A percentile compares a stretch with the other conserved stretches of the same genome.
phyloP scores from a whole-genome alignment of 192 early-diverging fungal genomes.

The Coemansia sp. region DNA sequence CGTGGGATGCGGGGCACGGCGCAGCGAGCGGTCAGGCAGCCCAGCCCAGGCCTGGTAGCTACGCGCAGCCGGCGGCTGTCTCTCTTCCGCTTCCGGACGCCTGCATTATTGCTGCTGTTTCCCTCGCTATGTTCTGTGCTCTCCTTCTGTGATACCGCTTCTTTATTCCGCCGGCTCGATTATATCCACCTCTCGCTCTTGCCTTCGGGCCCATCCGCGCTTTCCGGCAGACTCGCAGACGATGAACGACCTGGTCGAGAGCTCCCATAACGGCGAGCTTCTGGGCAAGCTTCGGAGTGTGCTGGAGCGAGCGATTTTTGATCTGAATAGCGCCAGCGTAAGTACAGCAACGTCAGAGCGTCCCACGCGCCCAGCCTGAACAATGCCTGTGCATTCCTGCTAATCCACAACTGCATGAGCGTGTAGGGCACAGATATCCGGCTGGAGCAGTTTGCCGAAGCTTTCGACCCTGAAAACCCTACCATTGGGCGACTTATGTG shows the following conservation, averaged over 20 bases:
- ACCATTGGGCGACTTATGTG: slow-evolving; percentile 30
- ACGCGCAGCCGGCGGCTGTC: neutral
- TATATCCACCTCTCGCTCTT: neutral
- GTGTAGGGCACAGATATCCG: slow-evolving; percentile 28
- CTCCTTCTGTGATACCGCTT: neutral
- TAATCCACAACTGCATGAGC: neutral
- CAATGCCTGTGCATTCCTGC: neutral
- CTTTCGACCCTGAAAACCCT: slow-evolving; percentile 29
- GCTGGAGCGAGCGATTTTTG: slow-evolving; percentile 26
- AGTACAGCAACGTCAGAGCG: slow-evolving; percentile 12
- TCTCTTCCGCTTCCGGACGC: neutral
- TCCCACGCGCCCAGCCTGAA: neutral
- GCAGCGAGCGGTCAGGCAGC: too few relatives aligned
- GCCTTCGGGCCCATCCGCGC: neutral
- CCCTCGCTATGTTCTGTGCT: slow-evolving; percentile 6
- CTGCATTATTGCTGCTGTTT: neutral
- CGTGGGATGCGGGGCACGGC: neutral
- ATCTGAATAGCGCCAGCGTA: slow-evolving; percentile 32
- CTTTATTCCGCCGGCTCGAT: neutral
- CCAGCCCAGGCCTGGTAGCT: neutral
- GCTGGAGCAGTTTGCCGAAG: slow-evolving; percentile 32
- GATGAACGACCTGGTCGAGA: slow-evolving; percentile 12
- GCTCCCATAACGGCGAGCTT: slow-evolving; percentile 15
- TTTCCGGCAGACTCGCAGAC: neutral
- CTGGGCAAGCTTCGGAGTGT: slow-evolving; percentile 18